Percentiles rank a stretch among this genome's conserved stretches.
phyloP scores from a whole-genome alignment of 306 rosid genomes.

The Bauhinia variegata region DNA sequence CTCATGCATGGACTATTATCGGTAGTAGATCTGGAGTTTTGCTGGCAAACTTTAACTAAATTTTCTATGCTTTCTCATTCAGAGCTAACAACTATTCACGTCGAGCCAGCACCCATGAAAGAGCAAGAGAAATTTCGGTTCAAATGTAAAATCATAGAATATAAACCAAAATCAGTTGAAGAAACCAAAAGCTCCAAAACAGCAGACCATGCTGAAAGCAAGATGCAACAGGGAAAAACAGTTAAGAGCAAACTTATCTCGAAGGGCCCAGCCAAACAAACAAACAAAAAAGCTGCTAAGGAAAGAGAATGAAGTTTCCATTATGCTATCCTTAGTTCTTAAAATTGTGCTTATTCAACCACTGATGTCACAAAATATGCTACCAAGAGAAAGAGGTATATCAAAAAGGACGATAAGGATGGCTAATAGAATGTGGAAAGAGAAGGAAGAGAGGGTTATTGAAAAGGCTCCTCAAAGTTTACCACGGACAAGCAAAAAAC shows the following conservation, averaged over 20 bases:
- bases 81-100: no score
- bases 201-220: background rate
- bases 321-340: background rate
- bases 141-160: no score
- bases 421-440: background rate
- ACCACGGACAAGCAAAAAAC: background rate
- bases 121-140: no score
- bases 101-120: no score
- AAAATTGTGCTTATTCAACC: background rate
- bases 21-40: no score
- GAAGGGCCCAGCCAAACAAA: background rate
- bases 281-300: no score
- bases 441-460: background rate
- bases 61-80: no score
- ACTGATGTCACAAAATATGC: slow-evolving; percentile 14
- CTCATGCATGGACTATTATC: no score
- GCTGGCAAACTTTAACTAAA: no score
- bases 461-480: background rate
- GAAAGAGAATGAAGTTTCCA: background rate
- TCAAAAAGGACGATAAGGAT: background rate
- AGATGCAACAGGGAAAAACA: background rate
- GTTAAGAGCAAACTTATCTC: background rate
- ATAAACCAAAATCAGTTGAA: no score
- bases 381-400: background rate
- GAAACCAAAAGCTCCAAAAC: no score